Base-by-base conservation (phyloP, 176 grass and related monocot genomes). In the Themeda triandra region DNA sequence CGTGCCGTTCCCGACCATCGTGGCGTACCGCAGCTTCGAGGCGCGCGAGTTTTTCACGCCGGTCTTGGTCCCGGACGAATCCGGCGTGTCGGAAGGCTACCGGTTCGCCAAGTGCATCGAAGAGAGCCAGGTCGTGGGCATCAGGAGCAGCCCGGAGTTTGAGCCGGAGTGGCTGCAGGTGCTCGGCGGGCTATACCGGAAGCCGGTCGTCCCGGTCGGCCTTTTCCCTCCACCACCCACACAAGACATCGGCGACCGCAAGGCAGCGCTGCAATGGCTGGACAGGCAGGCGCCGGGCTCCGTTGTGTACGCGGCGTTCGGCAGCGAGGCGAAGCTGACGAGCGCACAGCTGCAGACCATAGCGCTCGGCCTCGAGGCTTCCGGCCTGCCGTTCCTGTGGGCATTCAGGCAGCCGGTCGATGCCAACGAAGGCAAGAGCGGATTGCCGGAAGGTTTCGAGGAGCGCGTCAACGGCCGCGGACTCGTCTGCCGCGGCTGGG, bases 11-110 rank as follows among this genome's bases (percentile, higher is more conserved):
- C 75, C 75, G 2, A 77, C 75, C 69, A 12, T 31, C 17, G 59
- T 89, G 27, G 80, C 74, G 28, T 71, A 4, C 66, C 87, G 80
- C 68, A 69, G 69, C 35, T 63, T 89, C 63, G 80, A 89, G 80
- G 84, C 77, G 63, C 78, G 78, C 36, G 25, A 28, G 66, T 33
- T 67, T 0, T 80, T 80, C 63, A 21, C 13, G 1, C 63, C 63
- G 3, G 11, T 13, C 19, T 42, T 48, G n/a, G 3, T 81, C 3
- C 12, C 36, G 0, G 83, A 89, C 24, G 33, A 36, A 63, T 76
- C 75, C 1, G 87, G 81, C 51, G 58, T 92, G 8, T 64, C 77
- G 5, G n/a, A 68, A 4, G 18, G 7, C 14, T 42, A 70, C 15
- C 45, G 69, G 4, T 40, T 79, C 29, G 27, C 63, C 13, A 63